Evolutionary conservation across 345 rosid genomes (phyloP).

Genomic region (Pugionium dolabratum): DNA sequence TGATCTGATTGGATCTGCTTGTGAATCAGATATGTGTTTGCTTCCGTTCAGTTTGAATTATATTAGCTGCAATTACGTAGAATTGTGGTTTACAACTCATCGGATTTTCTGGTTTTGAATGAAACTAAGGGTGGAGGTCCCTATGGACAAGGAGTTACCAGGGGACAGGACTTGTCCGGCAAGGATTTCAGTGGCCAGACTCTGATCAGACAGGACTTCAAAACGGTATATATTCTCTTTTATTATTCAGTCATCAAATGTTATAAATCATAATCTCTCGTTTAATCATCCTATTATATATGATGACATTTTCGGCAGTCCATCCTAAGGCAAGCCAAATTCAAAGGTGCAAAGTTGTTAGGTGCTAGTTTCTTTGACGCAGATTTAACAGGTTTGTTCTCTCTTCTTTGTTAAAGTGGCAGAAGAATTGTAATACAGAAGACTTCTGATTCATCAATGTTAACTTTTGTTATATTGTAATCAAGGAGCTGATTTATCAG

Average conservation of each 20-base stretch:
- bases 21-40: too few species aligned
- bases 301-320: conserved; percentile 72
- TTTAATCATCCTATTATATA: conserved; percentile 1
- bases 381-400: conserved; percentile 76
- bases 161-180: conserved; percentile 90
- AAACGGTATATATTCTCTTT: conserved; percentile 57
- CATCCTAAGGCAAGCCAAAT: conserved; percentile 80
- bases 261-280: not conserved
- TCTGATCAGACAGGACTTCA: conserved; percentile 86
- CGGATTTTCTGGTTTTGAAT: conserved; percentile 21
- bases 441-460: conserved; percentile 1
- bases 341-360: conserved; percentile 82
- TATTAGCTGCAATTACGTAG: too few species aligned
- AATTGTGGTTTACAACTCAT: too few species aligned
- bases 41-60: too few species aligned
- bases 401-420: not conserved
- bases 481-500: conserved; percentile 90
- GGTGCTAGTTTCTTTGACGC: conserved; percentile 99
- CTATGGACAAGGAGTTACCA: conserved; percentile 82
- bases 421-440: conserved; percentile 20
- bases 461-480: not conserved
- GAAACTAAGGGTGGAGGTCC: conserved; percentile 92
- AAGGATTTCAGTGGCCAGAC: conserved; percentile 86
- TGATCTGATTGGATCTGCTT: too few species aligned
- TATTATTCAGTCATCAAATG: not conserved